These are phyloP conservation scores for Aspergillus wentii DNA, from an alignment of 495 filamentous ascomycete genomes.

Conservation along the genomic window DNA sequence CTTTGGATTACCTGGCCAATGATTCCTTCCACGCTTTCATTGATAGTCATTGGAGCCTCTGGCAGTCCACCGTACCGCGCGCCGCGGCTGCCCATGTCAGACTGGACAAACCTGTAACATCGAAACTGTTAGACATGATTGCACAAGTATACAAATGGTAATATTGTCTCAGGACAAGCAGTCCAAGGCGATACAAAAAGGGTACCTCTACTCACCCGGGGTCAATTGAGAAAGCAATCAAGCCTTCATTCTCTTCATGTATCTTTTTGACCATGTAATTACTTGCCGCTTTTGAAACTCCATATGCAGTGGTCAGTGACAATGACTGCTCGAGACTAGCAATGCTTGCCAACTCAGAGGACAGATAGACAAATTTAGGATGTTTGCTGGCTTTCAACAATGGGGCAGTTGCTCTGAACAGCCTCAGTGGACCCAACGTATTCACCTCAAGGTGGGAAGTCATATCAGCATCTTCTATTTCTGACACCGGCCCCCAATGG, in stretches of 20 bases:
- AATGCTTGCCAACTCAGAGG: conserved; percentile 23
- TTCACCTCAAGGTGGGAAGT: conserved; percentile 35
- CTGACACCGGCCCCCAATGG: conserved; percentile 12
- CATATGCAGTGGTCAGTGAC: conserved; percentile 24
- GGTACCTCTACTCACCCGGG: conserved; percentile 25
- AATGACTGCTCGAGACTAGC: conserved; percentile 14
- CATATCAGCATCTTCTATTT: conserved; percentile 24
- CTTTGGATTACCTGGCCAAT: conserved; percentile 7
- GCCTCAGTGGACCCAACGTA: conserved; percentile 25
- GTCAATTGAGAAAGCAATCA: conserved; percentile 27
- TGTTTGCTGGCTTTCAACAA: conserved; percentile 17
- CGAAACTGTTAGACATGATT: background rate
- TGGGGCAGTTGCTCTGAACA: conserved; percentile 30
- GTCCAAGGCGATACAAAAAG: too few relatives aligned
- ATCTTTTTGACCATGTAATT: conserved; percentile 35
- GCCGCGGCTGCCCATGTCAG: conserved; percentile 14
- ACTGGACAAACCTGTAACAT: conserved; percentile 12
- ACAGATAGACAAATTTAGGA: conserved; percentile 35
- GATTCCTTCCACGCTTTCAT: conserved; percentile 13
- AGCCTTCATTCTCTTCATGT: conserved; percentile 26
- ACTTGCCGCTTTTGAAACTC: conserved; percentile 31
- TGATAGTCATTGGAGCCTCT: conserved; percentile 13
- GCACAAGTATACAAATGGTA: background rate
- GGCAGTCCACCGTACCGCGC: conserved; percentile 10
- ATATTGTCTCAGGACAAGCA: too few relatives aligned